These are phyloP conservation scores for Closterium sp. DNA, from an alignment of 139 green algal species.

Conservation along the genomic window DNA sequence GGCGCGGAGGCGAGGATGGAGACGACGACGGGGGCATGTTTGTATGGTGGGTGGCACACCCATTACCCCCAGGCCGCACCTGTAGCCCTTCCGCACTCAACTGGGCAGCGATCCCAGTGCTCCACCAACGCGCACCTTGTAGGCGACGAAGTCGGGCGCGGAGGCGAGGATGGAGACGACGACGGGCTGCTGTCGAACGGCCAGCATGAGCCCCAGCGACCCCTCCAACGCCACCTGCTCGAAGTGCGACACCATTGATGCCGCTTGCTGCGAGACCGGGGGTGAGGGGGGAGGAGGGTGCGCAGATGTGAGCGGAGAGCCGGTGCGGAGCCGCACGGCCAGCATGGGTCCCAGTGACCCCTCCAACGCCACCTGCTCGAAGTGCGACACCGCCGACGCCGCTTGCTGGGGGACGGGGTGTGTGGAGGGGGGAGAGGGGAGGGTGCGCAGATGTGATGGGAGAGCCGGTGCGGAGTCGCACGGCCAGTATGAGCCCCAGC, in stretches of 20 bases:
- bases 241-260: constrained; percentile 70
- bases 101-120: too few relatives aligned
- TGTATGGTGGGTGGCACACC: too few relatives aligned
- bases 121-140: constrained; percentile 58
- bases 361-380: constrained; percentile 46
- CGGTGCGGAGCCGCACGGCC: too few relatives aligned
- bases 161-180: constrained; percentile 84
- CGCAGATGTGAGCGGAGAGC: too few relatives aligned
- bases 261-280: too few relatives aligned
- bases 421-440: constrained; percentile 66
- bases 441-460: constrained; percentile 63
- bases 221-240: constrained; percentile 39
- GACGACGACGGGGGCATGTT: too few relatives aligned
- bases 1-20: too few relatives aligned
- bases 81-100: too few relatives aligned
- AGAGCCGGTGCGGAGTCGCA: background rate
- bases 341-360: constrained; percentile 3
- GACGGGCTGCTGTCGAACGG: constrained; percentile 81
- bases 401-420: background rate
- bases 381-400: constrained; percentile 57
- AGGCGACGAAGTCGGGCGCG: constrained; percentile 73
- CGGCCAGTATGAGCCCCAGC: constrained; percentile 50
- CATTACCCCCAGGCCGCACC: too few relatives aligned
- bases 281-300: constrained; percentile 39
- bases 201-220: constrained; percentile 28